Evolutionary conservation across 139 green algal species (phyloP).

Genomic region (Marvania coccoides): DNA sequence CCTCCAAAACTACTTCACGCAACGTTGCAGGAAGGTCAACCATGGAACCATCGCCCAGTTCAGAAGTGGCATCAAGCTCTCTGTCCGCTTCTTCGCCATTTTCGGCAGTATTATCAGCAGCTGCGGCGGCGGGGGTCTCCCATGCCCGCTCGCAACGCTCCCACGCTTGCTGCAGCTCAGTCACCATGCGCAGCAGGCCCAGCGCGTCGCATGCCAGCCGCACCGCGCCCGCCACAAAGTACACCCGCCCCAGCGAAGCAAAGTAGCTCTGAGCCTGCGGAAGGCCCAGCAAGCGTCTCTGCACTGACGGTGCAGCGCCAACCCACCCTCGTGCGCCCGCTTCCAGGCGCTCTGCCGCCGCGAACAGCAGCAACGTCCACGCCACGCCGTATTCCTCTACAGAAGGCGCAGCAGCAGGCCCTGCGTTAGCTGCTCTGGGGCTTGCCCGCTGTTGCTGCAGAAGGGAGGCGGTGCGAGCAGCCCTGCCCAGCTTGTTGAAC

Average conservation of each 20-base stretch:
- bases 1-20: too few relatives aligned
- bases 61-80: background rate
- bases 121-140: too few relatives aligned
- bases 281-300: background rate
- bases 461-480: too few relatives aligned
- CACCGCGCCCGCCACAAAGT: background rate
- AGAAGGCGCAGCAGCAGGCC: too few relatives aligned
- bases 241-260: background rate
- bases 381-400: background rate
- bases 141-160: background rate
- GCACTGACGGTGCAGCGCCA: too few relatives aligned
- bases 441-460: too few relatives aligned
- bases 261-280: background rate
- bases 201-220: background rate
- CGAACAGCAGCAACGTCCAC: background rate
- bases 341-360: background rate
- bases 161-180: background rate
- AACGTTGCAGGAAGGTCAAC: too few relatives aligned
- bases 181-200: background rate
- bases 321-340: background rate
- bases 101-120: too few relatives aligned
- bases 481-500: too few relatives aligned
- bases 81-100: background rate
- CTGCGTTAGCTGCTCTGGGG: too few relatives aligned
- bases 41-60: background rate